Conservation (phyloP, 2,329 filamentous ascomycete species). For the Leptographium radiaticola region DNA sequence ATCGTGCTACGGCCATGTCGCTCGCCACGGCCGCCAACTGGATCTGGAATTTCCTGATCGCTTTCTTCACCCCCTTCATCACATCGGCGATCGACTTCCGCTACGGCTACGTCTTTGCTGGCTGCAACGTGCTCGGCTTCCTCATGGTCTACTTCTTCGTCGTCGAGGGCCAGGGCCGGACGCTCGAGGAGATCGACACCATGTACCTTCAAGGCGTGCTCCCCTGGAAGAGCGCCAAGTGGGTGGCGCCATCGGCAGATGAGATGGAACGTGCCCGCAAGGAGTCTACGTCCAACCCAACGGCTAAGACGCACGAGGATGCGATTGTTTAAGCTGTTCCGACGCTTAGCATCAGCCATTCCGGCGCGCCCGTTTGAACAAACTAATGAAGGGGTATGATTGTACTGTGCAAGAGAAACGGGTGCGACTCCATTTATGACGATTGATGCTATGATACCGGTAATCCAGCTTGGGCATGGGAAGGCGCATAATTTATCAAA, state of each 20-base stretch:
- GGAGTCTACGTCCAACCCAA: not conserved
- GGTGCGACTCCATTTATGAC: not conserved
- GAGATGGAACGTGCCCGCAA: not conserved
- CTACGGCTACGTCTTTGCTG: slow-evolving; percentile 43
- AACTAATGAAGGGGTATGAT: not conserved
- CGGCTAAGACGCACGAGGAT: not conserved
- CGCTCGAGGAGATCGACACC: slow-evolving; percentile 65
- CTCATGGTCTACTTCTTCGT: slow-evolving; percentile 51
- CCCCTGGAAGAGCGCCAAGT: slow-evolving; percentile 4
- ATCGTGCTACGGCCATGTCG: slow-evolving; percentile 12
- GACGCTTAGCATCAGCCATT: not conserved
- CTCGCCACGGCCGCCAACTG: slow-evolving; percentile 29
- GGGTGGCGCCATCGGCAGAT: not conserved
- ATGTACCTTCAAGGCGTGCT: slow-evolving; percentile 29
- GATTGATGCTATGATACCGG: not conserved
- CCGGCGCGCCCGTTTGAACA: not conserved
- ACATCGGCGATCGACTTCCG: slow-evolving; percentile 56
- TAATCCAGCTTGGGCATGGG: not conserved
- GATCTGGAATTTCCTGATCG: slow-evolving; percentile 46
- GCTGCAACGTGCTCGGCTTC: slow-evolving; percentile 1
- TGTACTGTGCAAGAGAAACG: not conserved
- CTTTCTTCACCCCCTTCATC: slow-evolving; percentile 6
- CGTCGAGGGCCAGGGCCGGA: slow-evolving; percentile 78
- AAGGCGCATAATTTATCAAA: not conserved
- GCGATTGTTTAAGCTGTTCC: not conserved